Percentiles rank a stretch among this genome's conserved stretches.
Conservation (phyloP, 169 alveolate genomes). For the Nephromyces sp. region DNA sequence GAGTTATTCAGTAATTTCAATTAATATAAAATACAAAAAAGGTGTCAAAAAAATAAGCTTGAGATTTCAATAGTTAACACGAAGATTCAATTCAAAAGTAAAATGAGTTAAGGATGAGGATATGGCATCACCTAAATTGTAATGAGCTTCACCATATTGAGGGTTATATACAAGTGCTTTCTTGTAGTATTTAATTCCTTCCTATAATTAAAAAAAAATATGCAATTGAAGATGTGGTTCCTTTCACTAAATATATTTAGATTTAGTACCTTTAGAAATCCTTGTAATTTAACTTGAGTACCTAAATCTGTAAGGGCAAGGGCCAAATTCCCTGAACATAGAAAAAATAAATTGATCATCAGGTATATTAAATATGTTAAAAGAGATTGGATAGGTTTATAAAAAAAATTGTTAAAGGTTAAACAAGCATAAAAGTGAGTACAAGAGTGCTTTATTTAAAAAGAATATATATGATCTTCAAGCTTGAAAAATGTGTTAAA, state of each 20-base stretch:
- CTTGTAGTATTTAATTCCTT: background rate
- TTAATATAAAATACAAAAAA: background rate
- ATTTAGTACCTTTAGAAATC: slow-evolving; percentile 7
- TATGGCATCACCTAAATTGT: background rate
- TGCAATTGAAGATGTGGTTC: no score
- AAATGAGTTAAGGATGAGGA: background rate
- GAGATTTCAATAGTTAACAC: background rate
- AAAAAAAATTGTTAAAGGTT: no score
- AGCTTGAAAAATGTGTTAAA: no score
- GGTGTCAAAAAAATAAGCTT: background rate
- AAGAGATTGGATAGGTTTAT: no score
- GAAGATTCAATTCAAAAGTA: background rate
- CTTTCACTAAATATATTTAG: no score
- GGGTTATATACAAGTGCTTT: slow-evolving; percentile 5
- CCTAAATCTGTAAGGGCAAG: slow-evolving; percentile 17
- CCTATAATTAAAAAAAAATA: background rate
- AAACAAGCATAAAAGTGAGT: no score
- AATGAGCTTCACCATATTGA: slow-evolving; percentile 3
- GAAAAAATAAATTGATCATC: background rate
- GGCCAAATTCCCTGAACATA: slow-evolving; percentile 7
- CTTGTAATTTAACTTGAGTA: background rate
- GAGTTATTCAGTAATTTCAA: no score
- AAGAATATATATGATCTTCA: no score
- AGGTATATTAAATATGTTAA: background rate
- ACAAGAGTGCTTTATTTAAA: no score